Evolutionary conservation across 148 eudicot species (phyloP).

Genomic region (Rhododendron ovatum): DNA sequence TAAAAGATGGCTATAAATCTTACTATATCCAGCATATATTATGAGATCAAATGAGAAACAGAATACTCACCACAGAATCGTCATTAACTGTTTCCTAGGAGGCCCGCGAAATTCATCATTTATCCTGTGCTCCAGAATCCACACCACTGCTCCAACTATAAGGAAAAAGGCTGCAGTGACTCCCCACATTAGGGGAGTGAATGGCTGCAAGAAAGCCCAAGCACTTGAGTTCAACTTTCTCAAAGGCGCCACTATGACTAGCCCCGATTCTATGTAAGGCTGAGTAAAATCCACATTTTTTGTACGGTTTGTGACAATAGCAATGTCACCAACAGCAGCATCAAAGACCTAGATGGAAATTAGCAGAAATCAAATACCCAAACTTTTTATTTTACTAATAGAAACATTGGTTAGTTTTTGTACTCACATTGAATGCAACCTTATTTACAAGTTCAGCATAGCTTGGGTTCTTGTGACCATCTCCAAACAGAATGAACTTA

Average conservation of each 20-base stretch:
- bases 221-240: slow-evolving; percentile 33
- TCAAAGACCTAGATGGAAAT: slow-evolving; percentile 31
- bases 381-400: neutral
- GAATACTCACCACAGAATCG: slow-evolving; percentile 42
- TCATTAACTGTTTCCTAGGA: slow-evolving; percentile 42
- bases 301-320: slow-evolving; percentile 51
- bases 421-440: slow-evolving; percentile 27
- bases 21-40: neutral
- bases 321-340: slow-evolving; percentile 61
- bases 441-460: slow-evolving; percentile 22
- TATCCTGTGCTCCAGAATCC: slow-evolving; percentile 49
- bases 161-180: slow-evolving; percentile 44
- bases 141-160: slow-evolving; percentile 43
- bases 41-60: neutral
- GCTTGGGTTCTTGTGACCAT: slow-evolving; percentile 34
- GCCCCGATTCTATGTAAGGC: slow-evolving; percentile 61
- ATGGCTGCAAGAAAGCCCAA: slow-evolving; percentile 57
- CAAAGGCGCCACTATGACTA: slow-evolving; percentile 36
- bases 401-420: neutral
- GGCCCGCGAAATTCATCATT: slow-evolving; percentile 51
- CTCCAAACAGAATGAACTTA: slow-evolving; percentile 26
- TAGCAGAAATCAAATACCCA: slow-evolving; percentile 5
- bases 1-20: neutral
- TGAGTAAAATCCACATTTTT: slow-evolving; percentile 55
- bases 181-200: slow-evolving; percentile 47